Percentiles rank a stretch among this genome's conserved stretches.
Conservation (phyloP, 805 yeast species). For the Yarrowia sp. region DNA sequence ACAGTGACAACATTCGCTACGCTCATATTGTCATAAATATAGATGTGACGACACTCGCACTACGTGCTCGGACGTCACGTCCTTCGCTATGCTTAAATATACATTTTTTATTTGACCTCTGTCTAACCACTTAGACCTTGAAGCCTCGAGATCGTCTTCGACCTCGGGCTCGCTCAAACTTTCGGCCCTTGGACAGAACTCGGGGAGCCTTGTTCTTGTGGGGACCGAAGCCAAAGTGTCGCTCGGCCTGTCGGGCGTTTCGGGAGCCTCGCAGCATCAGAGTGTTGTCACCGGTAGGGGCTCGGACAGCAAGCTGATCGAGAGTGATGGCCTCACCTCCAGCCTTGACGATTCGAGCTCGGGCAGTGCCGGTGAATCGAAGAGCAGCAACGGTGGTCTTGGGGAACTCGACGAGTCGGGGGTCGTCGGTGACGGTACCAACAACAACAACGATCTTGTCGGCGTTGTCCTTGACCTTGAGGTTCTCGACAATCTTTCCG, state of each 20-base stretch:
- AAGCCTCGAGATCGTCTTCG: constrained; percentile 98
- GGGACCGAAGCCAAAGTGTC: constrained; percentile 99
- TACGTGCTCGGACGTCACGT: background rate
- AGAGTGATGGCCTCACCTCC: constrained; percentile 99
- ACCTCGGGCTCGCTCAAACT: constrained; percentile 99
- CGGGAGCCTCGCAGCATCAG: constrained; percentile 98
- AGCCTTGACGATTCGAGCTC: constrained; percentile 92
- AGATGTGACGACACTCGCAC: background rate
- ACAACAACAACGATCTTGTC: constrained; percentile 95
- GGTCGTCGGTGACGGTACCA: constrained; percentile 98
- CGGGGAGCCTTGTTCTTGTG: constrained; percentile 99
- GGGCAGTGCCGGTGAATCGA: constrained; percentile 99
- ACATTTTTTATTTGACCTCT: constrained; percentile 3
- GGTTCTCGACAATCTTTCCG: constrained; percentile 82
- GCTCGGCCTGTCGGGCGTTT: constrained; percentile 97
- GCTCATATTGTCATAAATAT: too few species aligned
- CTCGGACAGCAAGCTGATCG: constrained; percentile 98
- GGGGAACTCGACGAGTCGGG: constrained; percentile 91
- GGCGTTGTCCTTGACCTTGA: constrained; percentile 77
- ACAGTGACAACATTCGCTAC: too few species aligned
- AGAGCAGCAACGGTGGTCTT: constrained; percentile 98
- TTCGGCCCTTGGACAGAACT: constrained; percentile 95
- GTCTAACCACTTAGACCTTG: constrained; percentile 79
- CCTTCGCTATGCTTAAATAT: constrained; percentile 3
- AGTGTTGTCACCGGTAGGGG: constrained; percentile 99